Percentiles rank a stretch among this genome's conserved stretches.
Evolutionary conservation across 805 yeast species (phyloP).

Genomic region (Ogataea methylovora): DNA sequence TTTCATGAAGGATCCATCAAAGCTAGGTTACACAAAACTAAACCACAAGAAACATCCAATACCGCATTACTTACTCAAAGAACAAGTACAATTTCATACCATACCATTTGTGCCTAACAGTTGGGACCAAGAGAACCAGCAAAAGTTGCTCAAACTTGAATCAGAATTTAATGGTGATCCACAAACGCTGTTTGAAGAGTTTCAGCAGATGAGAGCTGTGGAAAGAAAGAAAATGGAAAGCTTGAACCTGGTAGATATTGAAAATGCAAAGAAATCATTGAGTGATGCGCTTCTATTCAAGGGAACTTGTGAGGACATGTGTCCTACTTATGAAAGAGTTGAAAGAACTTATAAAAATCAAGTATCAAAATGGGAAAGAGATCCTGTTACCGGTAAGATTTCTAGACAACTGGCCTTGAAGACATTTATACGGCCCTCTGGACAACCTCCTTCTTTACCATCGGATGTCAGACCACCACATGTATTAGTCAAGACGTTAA

Average conservation of each 20-base stretch:
- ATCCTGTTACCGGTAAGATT: constrained; percentile 50
- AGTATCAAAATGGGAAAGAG: constrained; percentile 71
- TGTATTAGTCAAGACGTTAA: constrained; percentile 55
- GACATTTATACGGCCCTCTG: constrained; percentile 95
- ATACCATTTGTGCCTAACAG: constrained; percentile 27
- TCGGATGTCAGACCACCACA: constrained; percentile 95
- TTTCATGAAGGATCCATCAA: constrained; percentile 19
- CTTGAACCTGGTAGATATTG: constrained; percentile 79
- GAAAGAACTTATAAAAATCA: constrained; percentile 83
- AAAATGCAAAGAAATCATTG: constrained; percentile 73
- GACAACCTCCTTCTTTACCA: constrained; percentile 96
- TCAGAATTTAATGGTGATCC: constrained; percentile 37
- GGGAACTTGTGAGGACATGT: constrained; percentile 91
- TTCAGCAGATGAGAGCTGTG: constrained; percentile 62
- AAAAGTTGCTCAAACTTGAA: constrained; percentile 48
- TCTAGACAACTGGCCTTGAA: constrained; percentile 63
- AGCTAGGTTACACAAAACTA: constrained; percentile 19
- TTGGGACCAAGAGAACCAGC: constrained; percentile 79
- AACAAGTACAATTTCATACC: constrained; percentile 28
- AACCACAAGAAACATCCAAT: constrained; percentile 10
- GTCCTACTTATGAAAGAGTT: constrained; percentile 88
- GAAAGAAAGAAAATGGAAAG: constrained; percentile 78
- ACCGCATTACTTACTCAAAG: constrained; percentile 25
- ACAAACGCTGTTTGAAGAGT: constrained; percentile 67
- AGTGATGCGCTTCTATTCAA: constrained; percentile 80